These are phyloP conservation scores for Vigna trinervia DNA, from an alignment of 306 rosid species.

Conservation along the genomic window DNA sequence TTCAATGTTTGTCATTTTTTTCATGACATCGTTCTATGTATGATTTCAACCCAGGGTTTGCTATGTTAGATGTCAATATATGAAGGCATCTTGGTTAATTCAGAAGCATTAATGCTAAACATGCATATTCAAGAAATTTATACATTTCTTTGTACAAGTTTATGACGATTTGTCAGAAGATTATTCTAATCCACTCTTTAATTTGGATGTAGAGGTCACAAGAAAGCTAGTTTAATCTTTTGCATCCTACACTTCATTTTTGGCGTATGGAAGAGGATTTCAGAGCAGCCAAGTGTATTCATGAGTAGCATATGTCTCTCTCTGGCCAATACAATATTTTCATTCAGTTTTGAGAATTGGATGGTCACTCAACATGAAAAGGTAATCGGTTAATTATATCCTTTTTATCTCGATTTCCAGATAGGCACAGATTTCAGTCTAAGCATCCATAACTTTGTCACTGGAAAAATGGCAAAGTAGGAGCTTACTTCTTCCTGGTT, in stretches of 20 bases:
- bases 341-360: conserved; percentile 86
- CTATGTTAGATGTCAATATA: conserved; percentile 29
- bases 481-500: conserved; percentile 38
- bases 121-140: conserved; percentile 30
- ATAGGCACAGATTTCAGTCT: conserved; percentile 4
- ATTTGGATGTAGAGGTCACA: conserved; percentile 74
- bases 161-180: conserved; percentile 17
- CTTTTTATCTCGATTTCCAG: conserved; percentile 39
- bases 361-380: conserved; percentile 88
- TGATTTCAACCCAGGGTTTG: conserved; percentile 38
- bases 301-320: conserved; percentile 68
- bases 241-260: conserved; percentile 74
- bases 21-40: conserved; percentile 28
- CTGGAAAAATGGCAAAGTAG: conserved; percentile 23
- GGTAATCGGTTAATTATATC: conserved; percentile 54
- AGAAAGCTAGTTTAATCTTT: conserved; percentile 74
- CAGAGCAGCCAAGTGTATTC: conserved; percentile 65
- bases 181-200: conserved; percentile 43
- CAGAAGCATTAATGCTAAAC: conserved; percentile 24
- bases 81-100: conserved; percentile 37
- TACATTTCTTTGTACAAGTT: conserved; percentile 5
- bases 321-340: conserved; percentile 71
- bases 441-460: conserved; percentile 36
- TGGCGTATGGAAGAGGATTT: conserved; percentile 77
- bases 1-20: conserved; percentile 22